Conservation (phyloP, 2,329 filamentous ascomycete genomes). For the Pyrenophora graminea region DNA sequence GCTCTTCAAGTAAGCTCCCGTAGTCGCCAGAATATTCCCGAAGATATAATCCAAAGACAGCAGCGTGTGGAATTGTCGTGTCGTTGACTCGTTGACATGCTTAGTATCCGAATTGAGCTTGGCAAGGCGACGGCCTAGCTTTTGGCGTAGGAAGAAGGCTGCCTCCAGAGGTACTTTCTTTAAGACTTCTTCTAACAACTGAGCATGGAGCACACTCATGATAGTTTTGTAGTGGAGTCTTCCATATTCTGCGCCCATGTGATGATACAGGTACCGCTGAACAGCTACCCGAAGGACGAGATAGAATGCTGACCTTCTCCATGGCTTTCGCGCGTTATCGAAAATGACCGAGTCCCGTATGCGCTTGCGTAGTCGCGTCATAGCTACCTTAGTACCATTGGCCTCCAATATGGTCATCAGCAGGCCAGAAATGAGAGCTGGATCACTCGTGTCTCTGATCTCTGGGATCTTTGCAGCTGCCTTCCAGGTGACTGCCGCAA, state of each 20-base stretch:
- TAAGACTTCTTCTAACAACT: slow-evolving; percentile 52
- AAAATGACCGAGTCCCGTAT: slow-evolving; percentile 67
- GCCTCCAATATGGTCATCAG: slow-evolving; percentile 64
- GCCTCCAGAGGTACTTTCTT: slow-evolving; percentile 42
- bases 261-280: slow-evolving; percentile 56
- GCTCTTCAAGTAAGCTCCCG: slow-evolving; percentile 19
- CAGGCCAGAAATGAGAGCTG: slow-evolving; percentile 62
- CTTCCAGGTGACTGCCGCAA: slow-evolving; percentile 59
- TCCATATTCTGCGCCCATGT: slow-evolving; percentile 50
- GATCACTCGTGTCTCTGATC: slow-evolving; percentile 61
- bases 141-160: slow-evolving; percentile 52
- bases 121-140: slow-evolving; percentile 61
- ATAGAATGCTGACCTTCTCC: slow-evolving; percentile 67
- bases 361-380: slow-evolving; percentile 57
- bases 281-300: slow-evolving; percentile 64
- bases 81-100: background rate
- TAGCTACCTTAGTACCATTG: slow-evolving; percentile 50
- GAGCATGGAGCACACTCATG: slow-evolving; percentile 55
- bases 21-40: slow-evolving; percentile 16
- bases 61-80: slow-evolving; percentile 2
- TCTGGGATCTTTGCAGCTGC: slow-evolving; percentile 57
- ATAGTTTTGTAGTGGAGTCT: slow-evolving; percentile 62
- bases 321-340: slow-evolving; percentile 56
- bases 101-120: slow-evolving; percentile 57
- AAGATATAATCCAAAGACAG: slow-evolving; percentile 14